Conservation (phyloP, 108 stramenopile genomes). For the Cylindrotheca closterium region DNA sequence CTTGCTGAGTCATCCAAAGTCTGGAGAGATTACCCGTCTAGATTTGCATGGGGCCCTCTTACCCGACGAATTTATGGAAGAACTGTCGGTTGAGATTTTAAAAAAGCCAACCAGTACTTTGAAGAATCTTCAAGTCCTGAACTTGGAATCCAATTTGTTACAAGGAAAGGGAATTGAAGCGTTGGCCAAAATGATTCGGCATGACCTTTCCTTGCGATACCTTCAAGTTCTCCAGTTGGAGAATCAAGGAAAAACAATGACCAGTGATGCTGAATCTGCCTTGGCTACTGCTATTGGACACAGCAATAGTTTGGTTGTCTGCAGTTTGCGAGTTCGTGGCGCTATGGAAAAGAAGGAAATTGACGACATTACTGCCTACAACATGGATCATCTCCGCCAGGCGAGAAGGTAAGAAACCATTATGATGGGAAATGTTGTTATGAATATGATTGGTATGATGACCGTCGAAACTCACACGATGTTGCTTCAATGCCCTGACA, state of each 20-base stretch:
- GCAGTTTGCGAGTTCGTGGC: slow-evolving; percentile 30
- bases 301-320: slow-evolving; percentile 26
- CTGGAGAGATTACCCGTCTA: slow-evolving; percentile 30
- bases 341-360: slow-evolving; percentile 34
- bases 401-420: slow-evolving; percentile 18
- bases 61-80: slow-evolving; percentile 27
- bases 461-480: too few species aligned
- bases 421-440: too few species aligned
- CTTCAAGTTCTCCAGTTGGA: slow-evolving; percentile 43
- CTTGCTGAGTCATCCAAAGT: slow-evolving; percentile 33
- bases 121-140: slow-evolving; percentile 36
- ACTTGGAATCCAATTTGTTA: slow-evolving; percentile 42
- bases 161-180: slow-evolving; percentile 28
- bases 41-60: slow-evolving; percentile 30
- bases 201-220: slow-evolving; percentile 16
- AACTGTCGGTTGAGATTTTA: slow-evolving; percentile 15
- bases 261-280: slow-evolving; percentile 28
- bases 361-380: slow-evolving; percentile 27
- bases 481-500: too few species aligned
- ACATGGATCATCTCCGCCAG: slow-evolving; percentile 40
- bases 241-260: slow-evolving; percentile 35
- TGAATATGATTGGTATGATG: too few species aligned
- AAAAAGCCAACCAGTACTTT: slow-evolving; percentile 4
- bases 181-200: slow-evolving; percentile 22
- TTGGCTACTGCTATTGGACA: slow-evolving; percentile 24